phyloP scores from a whole-genome alignment of 2,329 filamentous ascomycete species.

The Bretziella fagacearum region DNA sequence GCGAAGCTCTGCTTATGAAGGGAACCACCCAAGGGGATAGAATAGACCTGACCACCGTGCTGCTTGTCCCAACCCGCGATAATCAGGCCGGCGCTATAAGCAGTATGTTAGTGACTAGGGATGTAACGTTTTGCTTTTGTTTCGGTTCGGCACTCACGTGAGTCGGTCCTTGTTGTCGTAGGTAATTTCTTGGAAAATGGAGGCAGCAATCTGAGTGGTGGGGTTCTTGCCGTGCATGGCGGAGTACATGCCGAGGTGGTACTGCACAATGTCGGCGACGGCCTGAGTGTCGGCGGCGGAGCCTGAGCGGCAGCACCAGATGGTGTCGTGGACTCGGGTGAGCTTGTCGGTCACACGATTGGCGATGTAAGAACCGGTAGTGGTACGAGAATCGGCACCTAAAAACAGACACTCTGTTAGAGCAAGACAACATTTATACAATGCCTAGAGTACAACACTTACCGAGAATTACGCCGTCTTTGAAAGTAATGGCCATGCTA shows the following conservation, averaged over 20 bases:
- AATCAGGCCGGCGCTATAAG: conserved; percentile 75
- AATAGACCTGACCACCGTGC: conserved; percentile 93
- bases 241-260: conserved; percentile 84
- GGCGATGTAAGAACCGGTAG: conserved; percentile 93
- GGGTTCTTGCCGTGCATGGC: conserved; percentile 79
- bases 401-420: no score
- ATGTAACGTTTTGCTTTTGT: background rate
- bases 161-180: conserved; percentile 93
- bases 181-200: conserved; percentile 95
- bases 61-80: conserved; percentile 95
- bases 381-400: conserved; percentile 93
- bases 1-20: conserved; percentile 94
- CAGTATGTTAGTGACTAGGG: background rate
- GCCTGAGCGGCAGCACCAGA: conserved; percentile 98
- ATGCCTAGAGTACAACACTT: no score
- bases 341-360: conserved; percentile 99
- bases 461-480: conserved; percentile 90
- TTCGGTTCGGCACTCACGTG: conserved; percentile 43
- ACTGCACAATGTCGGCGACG: conserved; percentile 93
- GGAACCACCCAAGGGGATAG: conserved; percentile 87
- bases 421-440: background rate
- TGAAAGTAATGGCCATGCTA: conserved; percentile 98
- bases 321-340: conserved; percentile 94
- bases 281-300: conserved; percentile 96
- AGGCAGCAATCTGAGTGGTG: conserved; percentile 85